Conservation (phyloP, 805 yeast genomes). For the Candida maesae region DNA sequence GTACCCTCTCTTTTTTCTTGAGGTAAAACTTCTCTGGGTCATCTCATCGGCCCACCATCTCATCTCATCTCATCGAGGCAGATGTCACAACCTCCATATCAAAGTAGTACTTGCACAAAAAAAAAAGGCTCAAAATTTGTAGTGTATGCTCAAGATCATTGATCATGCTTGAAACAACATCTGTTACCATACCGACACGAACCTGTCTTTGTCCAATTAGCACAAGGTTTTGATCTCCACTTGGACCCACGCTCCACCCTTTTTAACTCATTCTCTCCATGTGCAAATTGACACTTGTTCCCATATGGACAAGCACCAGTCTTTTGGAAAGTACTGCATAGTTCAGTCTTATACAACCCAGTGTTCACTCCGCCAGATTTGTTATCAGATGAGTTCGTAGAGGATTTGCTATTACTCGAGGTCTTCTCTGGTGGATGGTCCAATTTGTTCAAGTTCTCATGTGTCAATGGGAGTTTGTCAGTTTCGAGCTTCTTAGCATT, state of each 20-base stretch:
- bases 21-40: too few relatives aligned
- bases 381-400: constrained; percentile 12
- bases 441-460: constrained; percentile 23
- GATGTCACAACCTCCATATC: too few relatives aligned
- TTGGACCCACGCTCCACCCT: constrained; percentile 68
- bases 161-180: constrained; percentile 86
- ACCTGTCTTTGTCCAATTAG: constrained; percentile 81
- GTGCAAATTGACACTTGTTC: constrained; percentile 91
- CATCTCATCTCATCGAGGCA: too few relatives aligned
- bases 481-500: constrained; percentile 13
- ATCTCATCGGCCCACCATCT: too few relatives aligned
- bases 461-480: constrained; percentile 22
- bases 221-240: constrained; percentile 90
- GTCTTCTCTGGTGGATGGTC: constrained; percentile 9
- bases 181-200: constrained; percentile 85
- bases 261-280: constrained; percentile 76
- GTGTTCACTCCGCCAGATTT: constrained; percentile 34
- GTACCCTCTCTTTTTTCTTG: too few relatives aligned
- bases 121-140: too few relatives aligned
- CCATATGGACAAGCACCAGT: constrained; percentile 83
- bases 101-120: too few relatives aligned
- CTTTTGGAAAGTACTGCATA: constrained; percentile 74
- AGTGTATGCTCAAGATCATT: too few relatives aligned
- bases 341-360: constrained; percentile 82
- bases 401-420: background rate